Evolutionary conservation across 2,329 filamentous ascomycete genomes (phyloP), one percentile per base, ranked within the genome.

Genomic region (Botrytis porri): DNA sequence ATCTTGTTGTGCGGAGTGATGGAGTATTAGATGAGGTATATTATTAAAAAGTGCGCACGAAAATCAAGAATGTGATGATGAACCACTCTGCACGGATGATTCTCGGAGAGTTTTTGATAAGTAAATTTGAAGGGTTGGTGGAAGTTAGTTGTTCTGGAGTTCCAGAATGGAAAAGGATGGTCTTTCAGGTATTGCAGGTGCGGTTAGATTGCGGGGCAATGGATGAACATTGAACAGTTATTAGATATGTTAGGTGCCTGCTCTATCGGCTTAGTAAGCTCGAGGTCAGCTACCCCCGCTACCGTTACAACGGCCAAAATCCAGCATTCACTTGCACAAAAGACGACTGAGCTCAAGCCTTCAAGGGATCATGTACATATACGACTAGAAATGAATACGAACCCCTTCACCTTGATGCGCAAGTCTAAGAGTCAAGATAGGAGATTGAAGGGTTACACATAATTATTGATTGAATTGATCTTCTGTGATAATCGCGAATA

Each of bases 1-100:
- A 73, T 73, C 20, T 48, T 72, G 62, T 69, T 25, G 45, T 48
- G 39, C 37, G 45, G 32, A 37, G 59, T 12, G 29, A 35, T 22
- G 59, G 9, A 39, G 39, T 69, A 57, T 57, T 57, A 57, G n/a
- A 57, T 57, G 51, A 29, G n/a, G 51, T 14, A 22, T 22, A 29
- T 45, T 39, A 32, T 61, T 18, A 48, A 29, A 35, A 25, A 51
- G 20, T 41, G 25, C 29, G 59, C 43, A 45, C 41, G 45, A 43
- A 39, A 29, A 61, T 71, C 16, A 64, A 51, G 41, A 65, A 41
- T 20, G 35, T 39, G 61, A 70, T 20, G 51, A 39, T 59, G 37
- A 67, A 39, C 35, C 14, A 32, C 9, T 35, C 39, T 29, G 29
- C 39, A 41, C n/a, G 65, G 65, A 22, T 57, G 51, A 57, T 57